Percentiles rank a stretch among this genome's conserved stretches.
Evolutionary conservation across 106 monocot genomes (phyloP).

Genomic region (Dendrobium catenatum): DNA sequence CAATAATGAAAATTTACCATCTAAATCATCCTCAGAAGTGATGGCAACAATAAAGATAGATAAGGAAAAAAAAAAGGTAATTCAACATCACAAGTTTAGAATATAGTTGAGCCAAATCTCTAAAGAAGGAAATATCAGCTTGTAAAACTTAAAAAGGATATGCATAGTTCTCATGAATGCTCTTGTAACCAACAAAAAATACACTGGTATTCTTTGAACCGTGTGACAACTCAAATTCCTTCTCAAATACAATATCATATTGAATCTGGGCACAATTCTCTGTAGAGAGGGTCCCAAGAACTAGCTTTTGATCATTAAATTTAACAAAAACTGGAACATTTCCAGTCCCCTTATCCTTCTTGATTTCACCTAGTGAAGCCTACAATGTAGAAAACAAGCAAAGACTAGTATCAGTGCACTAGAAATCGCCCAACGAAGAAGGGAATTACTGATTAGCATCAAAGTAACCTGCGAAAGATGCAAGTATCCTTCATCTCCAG

Average conservation of each 20-base stretch:
- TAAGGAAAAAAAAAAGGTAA: not conserved
- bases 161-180: slow-evolving; percentile 6
- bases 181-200: slow-evolving; percentile 53
- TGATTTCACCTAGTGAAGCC: slow-evolving; percentile 43
- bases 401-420: not conserved
- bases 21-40: slow-evolving; percentile 6
- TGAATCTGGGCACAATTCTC: slow-evolving; percentile 46
- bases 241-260: slow-evolving; percentile 69
- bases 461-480: slow-evolving; percentile 44
- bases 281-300: slow-evolving; percentile 45
- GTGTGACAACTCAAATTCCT: slow-evolving; percentile 64
- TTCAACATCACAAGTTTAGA: too few species aligned
- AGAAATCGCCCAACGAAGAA: not conserved
- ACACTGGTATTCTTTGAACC: slow-evolving; percentile 54
- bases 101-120: too few species aligned
- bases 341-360: slow-evolving; percentile 34
- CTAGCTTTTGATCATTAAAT: slow-evolving; percentile 39
- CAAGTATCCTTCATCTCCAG: slow-evolving; percentile 26
- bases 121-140: too few species aligned
- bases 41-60: not conserved
- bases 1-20: not conserved
- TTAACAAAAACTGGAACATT: slow-evolving; percentile 34
- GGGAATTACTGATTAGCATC: not conserved
- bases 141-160: slow-evolving; percentile 36
- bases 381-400: slow-evolving; percentile 3